Evolutionary conservation across 805 yeast species (phyloP).

Genomic region (Yarrowia alimentaria): DNA sequence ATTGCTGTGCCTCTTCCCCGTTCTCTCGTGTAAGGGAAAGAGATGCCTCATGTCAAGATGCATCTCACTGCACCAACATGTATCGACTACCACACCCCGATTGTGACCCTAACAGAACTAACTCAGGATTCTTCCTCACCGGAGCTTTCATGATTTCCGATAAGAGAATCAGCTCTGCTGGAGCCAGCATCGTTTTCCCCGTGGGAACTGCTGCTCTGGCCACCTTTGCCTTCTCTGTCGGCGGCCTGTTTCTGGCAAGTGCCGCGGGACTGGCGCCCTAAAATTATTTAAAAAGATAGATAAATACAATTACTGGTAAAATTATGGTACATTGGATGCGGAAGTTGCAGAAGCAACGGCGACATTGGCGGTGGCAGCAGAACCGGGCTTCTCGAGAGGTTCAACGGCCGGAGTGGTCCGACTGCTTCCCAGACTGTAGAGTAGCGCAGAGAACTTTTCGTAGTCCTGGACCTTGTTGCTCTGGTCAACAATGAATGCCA

Average conservation of each 20-base stretch:
- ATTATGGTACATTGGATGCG: not conserved
- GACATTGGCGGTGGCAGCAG: not conserved
- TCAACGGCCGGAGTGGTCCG: conserved; percentile 5
- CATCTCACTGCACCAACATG: too few relatives aligned
- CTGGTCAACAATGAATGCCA: conserved; percentile 14
- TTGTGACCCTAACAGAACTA: not conserved
- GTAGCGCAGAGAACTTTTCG: conserved; percentile 16
- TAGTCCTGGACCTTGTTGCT: conserved; percentile 9
- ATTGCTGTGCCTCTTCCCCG: too few relatives aligned
- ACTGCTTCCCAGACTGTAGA: conserved; percentile 10
- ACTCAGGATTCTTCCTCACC: conserved; percentile 21
- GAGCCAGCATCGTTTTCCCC: conserved; percentile 13
- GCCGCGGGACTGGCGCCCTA: conserved; percentile 26
- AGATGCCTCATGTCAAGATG: too few relatives aligned
- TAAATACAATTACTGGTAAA: conserved; percentile 1
- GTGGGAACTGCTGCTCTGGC: conserved; percentile 26
- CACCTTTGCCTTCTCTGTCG: conserved; percentile 22
- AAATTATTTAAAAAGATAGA: conserved; percentile 10
- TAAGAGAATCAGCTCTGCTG: conserved; percentile 8
- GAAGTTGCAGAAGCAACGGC: not conserved
- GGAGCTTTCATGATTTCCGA: conserved; percentile 27
- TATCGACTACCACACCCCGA: not conserved
- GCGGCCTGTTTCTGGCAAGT: conserved; percentile 25
- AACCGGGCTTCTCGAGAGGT: conserved; percentile 20
- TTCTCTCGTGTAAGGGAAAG: too few relatives aligned